These are phyloP conservation scores for Albizia julibrissin DNA, from an alignment of 306 rosid genomes.

Conservation along the genomic window DNA sequence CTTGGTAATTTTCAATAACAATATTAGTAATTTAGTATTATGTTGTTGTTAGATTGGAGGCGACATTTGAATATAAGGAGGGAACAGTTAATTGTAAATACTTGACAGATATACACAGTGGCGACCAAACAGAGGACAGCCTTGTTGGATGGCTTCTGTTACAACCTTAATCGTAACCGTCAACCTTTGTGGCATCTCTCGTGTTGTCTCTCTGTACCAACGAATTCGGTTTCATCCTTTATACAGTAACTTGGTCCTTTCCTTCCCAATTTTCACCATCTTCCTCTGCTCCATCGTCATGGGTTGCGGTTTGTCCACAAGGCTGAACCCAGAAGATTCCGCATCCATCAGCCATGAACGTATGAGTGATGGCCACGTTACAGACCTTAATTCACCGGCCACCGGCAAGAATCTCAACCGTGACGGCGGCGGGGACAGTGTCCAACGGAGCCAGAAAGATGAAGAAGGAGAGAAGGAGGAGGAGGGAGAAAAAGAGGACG, in stretches of 20 bases:
- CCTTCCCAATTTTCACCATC: not conserved
- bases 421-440: not conserved
- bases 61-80: not conserved
- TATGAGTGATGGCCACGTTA: not conserved
- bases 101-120: not conserved
- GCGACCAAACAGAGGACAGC: not conserved
- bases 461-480: not conserved
- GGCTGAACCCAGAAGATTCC: not conserved
- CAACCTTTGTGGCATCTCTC: not conserved
- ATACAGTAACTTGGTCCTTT: not conserved
- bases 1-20: not conserved
- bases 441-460: not conserved
- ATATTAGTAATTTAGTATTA: not conserved
- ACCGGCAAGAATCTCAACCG: not conserved
- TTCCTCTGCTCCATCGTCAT: not conserved
- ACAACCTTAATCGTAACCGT: not conserved
- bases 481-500: not conserved
- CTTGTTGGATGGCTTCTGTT: not conserved
- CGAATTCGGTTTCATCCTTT: not conserved
- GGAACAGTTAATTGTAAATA: not conserved
- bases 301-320: constrained; percentile 3
- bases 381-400: not conserved
- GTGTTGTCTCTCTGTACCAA: not conserved
- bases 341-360: not conserved
- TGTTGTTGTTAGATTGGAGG: not conserved